These are phyloP conservation scores for Paraleonurus japonicus DNA, from an alignment of 257 asterid genomes.

Conservation along the genomic window DNA sequence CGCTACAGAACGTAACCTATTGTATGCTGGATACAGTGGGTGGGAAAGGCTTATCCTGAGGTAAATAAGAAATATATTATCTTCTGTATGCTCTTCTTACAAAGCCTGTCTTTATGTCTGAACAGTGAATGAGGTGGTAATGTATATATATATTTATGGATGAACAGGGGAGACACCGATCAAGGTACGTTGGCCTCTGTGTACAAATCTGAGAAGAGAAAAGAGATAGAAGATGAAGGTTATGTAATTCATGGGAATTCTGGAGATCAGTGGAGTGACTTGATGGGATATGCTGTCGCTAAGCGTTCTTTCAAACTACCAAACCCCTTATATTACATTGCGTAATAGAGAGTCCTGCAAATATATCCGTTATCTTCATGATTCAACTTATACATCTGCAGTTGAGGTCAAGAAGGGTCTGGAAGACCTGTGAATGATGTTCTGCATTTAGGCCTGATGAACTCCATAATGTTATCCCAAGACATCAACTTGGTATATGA, in stretches of 20 bases:
- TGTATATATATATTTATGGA: neutral
- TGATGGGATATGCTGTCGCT: conserved; percentile 66
- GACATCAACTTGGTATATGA: too few relatives aligned
- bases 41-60: conserved; percentile 86
- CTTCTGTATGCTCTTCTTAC: too few relatives aligned
- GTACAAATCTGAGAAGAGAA: conserved; percentile 78
- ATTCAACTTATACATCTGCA: too few relatives aligned
- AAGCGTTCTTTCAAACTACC: conserved; percentile 82
- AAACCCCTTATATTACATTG: conserved; percentile 65
- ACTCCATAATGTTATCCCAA: too few relatives aligned
- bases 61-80: conserved; percentile 31
- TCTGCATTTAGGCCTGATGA: too few relatives aligned
- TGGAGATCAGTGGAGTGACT: conserved; percentile 96
- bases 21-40: conserved; percentile 57
- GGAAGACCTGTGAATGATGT: too few relatives aligned
- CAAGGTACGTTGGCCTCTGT: conserved; percentile 54
- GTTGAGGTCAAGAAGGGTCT: too few relatives aligned
- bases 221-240: conserved; percentile 75
- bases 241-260: conserved; percentile 69
- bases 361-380: too few relatives aligned
- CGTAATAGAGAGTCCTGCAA: conserved; percentile 26
- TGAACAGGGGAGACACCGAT: conserved; percentile 56
- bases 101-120: too few relatives aligned
- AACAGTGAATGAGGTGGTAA: too few relatives aligned
- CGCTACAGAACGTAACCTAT: conserved; percentile 53